These are phyloP conservation scores for Melaleuca alternifolia DNA, from an alignment of 345 rosid species.

Conservation along the genomic window DNA sequence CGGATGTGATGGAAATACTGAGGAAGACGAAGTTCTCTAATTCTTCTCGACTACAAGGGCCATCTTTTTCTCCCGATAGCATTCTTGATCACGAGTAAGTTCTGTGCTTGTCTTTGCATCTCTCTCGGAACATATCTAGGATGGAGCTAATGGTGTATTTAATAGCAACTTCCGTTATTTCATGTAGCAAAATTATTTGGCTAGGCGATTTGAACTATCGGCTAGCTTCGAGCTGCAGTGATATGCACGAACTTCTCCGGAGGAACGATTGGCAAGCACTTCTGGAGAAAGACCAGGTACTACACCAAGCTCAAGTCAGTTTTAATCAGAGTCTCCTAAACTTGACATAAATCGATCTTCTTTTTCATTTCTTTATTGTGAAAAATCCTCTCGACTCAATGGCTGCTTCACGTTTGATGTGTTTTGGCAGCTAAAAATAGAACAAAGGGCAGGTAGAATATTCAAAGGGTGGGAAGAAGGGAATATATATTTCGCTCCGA, in stretches of 20 bases:
- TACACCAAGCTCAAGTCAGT: neutral
- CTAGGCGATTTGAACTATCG: slow-evolving; percentile 98
- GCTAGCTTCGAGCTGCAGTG: slow-evolving; percentile 31
- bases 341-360: neutral
- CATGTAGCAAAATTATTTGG: slow-evolving; percentile 72
- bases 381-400: neutral
- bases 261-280: slow-evolving; percentile 77
- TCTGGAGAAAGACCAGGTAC: slow-evolving; percentile 80
- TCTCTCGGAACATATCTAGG: neutral
- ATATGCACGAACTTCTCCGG: slow-evolving; percentile 38
- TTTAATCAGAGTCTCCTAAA: neutral
- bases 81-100: slow-evolving; percentile 87
- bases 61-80: slow-evolving; percentile 25
- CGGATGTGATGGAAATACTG: slow-evolving; percentile 71
- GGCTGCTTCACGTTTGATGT: neutral
- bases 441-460: slow-evolving; percentile 66
- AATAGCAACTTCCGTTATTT: neutral
- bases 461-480: slow-evolving; percentile 97
- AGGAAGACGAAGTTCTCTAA: slow-evolving; percentile 61
- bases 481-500: slow-evolving; percentile 70
- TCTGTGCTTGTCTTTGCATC: neutral
- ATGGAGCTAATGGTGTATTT: neutral
- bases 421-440: slow-evolving; percentile 48
- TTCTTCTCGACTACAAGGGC: slow-evolving; percentile 19
- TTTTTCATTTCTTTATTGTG: neutral